These are phyloP conservation scores for Poteriospumella lacustris DNA, from an alignment of 108 stramenopile species.

Conservation along the genomic window DNA sequence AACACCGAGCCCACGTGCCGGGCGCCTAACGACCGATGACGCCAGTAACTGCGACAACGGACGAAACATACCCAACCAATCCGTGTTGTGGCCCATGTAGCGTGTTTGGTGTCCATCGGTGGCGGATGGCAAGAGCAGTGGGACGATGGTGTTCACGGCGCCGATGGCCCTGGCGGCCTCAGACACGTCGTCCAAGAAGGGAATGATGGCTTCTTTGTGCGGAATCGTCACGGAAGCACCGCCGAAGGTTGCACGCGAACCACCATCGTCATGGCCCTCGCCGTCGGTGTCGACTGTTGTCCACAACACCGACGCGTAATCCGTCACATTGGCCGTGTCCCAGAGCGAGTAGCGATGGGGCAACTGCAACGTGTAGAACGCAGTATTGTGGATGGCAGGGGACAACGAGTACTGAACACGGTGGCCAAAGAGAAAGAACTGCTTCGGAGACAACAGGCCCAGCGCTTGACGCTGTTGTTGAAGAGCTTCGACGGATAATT, in stretches of 20 bases:
- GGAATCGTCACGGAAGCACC: conserved; percentile 94
- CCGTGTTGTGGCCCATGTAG: conserved; percentile 91
- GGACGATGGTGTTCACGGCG: conserved; percentile 87
- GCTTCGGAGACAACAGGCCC: conserved; percentile 62
- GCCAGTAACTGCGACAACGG: no score
- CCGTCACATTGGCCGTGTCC: conserved; percentile 37
- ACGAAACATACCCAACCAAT: conserved; percentile 93
- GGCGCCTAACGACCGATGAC: no score
- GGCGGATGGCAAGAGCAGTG: background rate
- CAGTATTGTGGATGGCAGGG: conserved; percentile 90
- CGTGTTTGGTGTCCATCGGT: background rate
- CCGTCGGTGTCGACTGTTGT: no score
- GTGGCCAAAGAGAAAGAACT: conserved; percentile 79
- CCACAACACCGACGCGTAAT: conserved; percentile 29
- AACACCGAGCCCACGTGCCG: no score
- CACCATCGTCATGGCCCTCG: no score
- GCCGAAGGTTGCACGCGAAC: conserved; percentile 58
- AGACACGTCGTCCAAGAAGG: conserved; percentile 78
- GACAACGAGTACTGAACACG: conserved; percentile 89
- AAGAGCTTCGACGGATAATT: conserved; percentile 82
- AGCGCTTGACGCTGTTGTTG: conserved; percentile 73
- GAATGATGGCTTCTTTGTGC: conserved; percentile 89
- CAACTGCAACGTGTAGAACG: conserved; percentile 70
- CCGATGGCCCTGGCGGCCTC: conserved; percentile 86
- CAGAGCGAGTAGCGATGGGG: conserved; percentile 70